A percentile compares a stretch with the other conserved stretches of the same genome.
Evolutionary conservation across 1,284 basidiomycete species (phyloP).

Genomic region (Laetiporus sulphureus): DNA sequence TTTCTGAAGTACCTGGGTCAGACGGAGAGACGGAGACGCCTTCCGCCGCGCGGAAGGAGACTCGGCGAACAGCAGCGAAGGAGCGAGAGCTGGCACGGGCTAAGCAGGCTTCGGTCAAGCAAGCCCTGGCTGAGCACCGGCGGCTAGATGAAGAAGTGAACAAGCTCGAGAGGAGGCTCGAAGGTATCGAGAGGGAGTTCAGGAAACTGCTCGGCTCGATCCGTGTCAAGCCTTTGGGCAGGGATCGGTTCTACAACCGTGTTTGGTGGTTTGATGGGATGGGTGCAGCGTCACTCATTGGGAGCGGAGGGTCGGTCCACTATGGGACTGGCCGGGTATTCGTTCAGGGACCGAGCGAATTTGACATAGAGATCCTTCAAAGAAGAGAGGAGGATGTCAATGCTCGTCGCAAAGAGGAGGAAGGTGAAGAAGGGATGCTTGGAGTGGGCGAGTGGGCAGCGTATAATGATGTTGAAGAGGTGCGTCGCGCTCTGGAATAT

Average conservation of each 20-base stretch:
- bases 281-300: conserved; percentile 75
- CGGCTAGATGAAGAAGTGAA: conserved; percentile 84
- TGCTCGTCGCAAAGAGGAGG: conserved; percentile 62
- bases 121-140: conserved; percentile 69
- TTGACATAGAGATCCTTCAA: conserved; percentile 64
- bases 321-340: conserved; percentile 90
- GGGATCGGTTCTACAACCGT: conserved; percentile 90
- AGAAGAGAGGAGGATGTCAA: conserved; percentile 51
- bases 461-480: conserved; percentile 84
- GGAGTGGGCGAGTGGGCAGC: conserved; percentile 82
- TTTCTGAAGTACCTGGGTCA: conserved; percentile 53
- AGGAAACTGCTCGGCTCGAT: conserved; percentile 79
- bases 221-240: conserved; percentile 82
- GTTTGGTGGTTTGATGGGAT: conserved; percentile 99
- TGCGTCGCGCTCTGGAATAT: conserved; percentile 26
- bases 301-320: conserved; percentile 65
- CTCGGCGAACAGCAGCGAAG: conserved; percentile 50
- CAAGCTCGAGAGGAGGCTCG: conserved; percentile 72
- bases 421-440: conserved; percentile 70
- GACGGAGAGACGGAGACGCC: conserved; percentile 46
- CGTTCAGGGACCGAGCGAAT: conserved; percentile 81
- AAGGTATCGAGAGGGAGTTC: conserved; percentile 90
- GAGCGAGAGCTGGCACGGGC: conserved; percentile 69
- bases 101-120: conserved; percentile 66
- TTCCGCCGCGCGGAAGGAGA: conserved; percentile 25